Percentiles rank a stretch among this genome's conserved stretches.
These are phyloP conservation scores for Gymnopilus dilepis DNA, from an alignment of 768 basidiomycete species.

Conservation along the genomic window DNA sequence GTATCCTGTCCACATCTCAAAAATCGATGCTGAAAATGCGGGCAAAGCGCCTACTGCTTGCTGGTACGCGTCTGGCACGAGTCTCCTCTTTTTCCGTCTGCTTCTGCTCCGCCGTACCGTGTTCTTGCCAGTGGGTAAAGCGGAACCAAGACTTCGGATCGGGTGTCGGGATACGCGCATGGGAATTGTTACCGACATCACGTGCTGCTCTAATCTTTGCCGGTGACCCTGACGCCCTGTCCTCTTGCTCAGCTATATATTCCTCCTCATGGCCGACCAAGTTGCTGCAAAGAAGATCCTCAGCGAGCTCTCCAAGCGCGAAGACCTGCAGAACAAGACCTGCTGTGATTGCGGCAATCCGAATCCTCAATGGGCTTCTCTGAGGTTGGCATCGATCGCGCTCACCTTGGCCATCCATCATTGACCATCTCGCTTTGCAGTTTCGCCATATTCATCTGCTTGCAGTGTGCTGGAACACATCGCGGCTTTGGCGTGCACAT, in stretches of 20 bases:
- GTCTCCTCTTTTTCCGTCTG: background rate
- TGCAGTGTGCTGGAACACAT: conserved; percentile 87
- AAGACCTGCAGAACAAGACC: conserved; percentile 73
- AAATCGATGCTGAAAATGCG: background rate
- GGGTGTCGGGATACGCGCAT: conserved; percentile 5
- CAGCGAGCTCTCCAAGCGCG: conserved; percentile 73
- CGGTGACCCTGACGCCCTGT: background rate
- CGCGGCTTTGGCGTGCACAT: conserved; percentile 95
- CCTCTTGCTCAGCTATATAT: background rate
- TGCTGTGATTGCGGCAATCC: conserved; percentile 88
- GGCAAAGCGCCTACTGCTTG: too few relatives aligned
- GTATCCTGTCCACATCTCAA: background rate
- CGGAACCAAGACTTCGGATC: conserved; percentile 17
- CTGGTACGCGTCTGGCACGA: background rate
- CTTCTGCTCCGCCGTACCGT: background rate
- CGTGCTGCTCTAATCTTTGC: background rate
- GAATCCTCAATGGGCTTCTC: conserved; percentile 95
- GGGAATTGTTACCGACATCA: background rate
- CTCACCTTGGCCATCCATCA: conserved; percentile 21
- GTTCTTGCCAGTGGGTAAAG: conserved; percentile 1
- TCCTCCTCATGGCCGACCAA: conserved; percentile 59
- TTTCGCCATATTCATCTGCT: conserved; percentile 89
- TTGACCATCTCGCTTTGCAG: conserved; percentile 37
- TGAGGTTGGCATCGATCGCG: conserved; percentile 53
- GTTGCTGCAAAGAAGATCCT: conserved; percentile 70